Base-by-base conservation (phyloP, 2,329 filamentous ascomycete species). In the Thelonectria olida region DNA sequence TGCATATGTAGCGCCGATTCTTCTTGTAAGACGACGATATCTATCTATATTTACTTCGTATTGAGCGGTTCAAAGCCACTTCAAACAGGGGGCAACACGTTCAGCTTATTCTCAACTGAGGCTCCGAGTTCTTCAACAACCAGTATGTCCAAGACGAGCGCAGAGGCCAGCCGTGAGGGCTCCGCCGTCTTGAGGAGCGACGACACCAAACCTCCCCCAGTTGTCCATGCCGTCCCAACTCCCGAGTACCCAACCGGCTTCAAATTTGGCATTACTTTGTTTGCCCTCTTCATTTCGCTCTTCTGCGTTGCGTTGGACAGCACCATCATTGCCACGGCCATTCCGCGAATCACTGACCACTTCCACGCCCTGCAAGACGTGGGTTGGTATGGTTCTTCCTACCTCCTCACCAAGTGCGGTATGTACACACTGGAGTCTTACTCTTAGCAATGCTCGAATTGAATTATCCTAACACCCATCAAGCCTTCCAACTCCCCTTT, bases 351-450 rank as follows among this genome's bases (percentile, higher is more conserved):
- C 61, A 83, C 82, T 1, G 77, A 75, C 61, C 74, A 80, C 38
- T 80, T 81, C 69, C 73, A 80, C 44, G 72, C 76, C 36, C 74
- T 83, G 7, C 72, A 75, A 12, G 78, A 84, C 54, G 77, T 84
- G 7, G 79, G 80, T 12, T 87, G 85, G 85, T 87, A 87, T 64
- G 83, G 82, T 2, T 77, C 80, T 9, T 81, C 81, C 15, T 84
- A 78, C 64, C 80, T 83, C 62, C 68, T 82, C 28, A 77, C 78
- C 9, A 51, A 48, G 8, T 54, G 56, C n/a, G 50, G 36, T 31
- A 41, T 6, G 49, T 52, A 61, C 77, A 67, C 4, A 10, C 31
- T 31, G n/a, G n/a, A n/a, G n/a, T n/a, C n/a, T n/a, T n/a, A n/a
- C n/a, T n/a, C n/a, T n/a, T n/a, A n/a, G n/a, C n/a, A 5, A 8